Evolutionary conservation across 805 yeast species (phyloP).

Genomic region (Suhomyces xylopsoci): DNA sequence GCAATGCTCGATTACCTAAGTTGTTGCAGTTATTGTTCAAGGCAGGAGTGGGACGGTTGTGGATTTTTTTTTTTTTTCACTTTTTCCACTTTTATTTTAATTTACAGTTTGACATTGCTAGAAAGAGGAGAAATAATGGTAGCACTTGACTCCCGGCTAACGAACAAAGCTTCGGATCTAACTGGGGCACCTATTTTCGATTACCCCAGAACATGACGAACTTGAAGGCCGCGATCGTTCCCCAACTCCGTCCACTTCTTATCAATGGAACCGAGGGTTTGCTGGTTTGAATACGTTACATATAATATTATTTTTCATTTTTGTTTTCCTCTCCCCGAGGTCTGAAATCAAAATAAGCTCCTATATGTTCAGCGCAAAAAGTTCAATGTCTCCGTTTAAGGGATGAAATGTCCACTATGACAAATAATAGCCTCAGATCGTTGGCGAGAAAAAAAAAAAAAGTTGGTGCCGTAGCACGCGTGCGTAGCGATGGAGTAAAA

Average conservation of each 20-base stretch:
- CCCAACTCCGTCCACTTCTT: not conserved
- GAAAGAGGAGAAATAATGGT: not conserved
- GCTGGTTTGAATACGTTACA: not conserved
- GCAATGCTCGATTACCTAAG: not conserved
- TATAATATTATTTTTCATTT: not conserved
- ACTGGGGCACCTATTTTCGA: not conserved
- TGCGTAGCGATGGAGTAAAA: not conserved
- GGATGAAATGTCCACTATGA: not conserved
- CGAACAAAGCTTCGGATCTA: not conserved
- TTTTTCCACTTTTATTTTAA: not conserved
- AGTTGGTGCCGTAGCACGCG: conserved; percentile 1
- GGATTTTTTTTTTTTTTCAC: not conserved
- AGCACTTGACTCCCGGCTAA: not conserved
- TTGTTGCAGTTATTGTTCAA: not conserved
- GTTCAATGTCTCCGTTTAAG: not conserved
- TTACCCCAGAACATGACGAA: not conserved
- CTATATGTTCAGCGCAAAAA: not conserved
- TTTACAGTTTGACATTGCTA: not conserved
- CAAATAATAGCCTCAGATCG: not conserved
- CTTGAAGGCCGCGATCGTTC: not conserved
- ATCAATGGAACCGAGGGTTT: not conserved
- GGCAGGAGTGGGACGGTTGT: not conserved
- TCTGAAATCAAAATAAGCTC: not conserved
- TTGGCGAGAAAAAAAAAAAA: not conserved
- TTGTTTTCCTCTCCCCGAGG: not conserved